These are phyloP conservation scores for Physcia stellaris DNA, from an alignment of 495 filamentous ascomycete species.

Conservation along the genomic window DNA sequence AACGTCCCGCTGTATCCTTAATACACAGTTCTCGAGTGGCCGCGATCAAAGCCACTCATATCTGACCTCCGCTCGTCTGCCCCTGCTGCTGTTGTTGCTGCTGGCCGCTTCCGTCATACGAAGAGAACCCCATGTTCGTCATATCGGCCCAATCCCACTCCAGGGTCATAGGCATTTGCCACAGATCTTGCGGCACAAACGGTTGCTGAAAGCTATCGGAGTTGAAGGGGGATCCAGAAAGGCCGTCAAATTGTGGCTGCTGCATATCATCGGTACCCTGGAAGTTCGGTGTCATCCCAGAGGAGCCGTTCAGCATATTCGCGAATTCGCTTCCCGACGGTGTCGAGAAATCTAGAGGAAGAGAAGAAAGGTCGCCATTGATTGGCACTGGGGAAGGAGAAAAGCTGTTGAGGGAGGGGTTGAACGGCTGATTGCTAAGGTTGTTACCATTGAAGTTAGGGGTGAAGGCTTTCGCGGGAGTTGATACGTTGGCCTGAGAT, in stretches of 20 bases:
- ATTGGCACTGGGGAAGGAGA: constrained; percentile 22
- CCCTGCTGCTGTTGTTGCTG: not conserved
- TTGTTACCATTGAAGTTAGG: constrained; percentile 8
- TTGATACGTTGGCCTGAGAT: constrained; percentile 4
- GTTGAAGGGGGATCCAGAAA: constrained; percentile 23
- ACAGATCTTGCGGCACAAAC: constrained; percentile 91
- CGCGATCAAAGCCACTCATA: not conserved
- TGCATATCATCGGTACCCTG: constrained; percentile 20
- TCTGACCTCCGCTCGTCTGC: not conserved
- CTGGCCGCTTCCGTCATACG: not conserved
- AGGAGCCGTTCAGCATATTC: constrained; percentile 1
- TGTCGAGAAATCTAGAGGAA: constrained; percentile 8
- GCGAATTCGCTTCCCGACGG: constrained; percentile 1
- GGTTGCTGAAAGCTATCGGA: constrained; percentile 65
- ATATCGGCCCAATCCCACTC: constrained; percentile 99
- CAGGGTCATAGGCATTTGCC: constrained; percentile 89
- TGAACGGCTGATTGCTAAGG: constrained; percentile 17
- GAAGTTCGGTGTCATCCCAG: constrained; percentile 19
- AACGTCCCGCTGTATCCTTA: not conserved
- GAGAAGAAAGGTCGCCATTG: constrained; percentile 21
- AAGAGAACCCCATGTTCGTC: constrained; percentile 10
- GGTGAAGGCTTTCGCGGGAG: constrained; percentile 9
- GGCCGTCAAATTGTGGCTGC: constrained; percentile 23
- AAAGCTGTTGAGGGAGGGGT: constrained; percentile 20
- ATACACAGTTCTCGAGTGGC: not conserved